Percentiles rank a stretch among this genome's conserved stretches.
These are phyloP conservation scores for Penicillium sp. DNA, from an alignment of 2,329 filamentous ascomycete species.

Conservation along the genomic window DNA sequence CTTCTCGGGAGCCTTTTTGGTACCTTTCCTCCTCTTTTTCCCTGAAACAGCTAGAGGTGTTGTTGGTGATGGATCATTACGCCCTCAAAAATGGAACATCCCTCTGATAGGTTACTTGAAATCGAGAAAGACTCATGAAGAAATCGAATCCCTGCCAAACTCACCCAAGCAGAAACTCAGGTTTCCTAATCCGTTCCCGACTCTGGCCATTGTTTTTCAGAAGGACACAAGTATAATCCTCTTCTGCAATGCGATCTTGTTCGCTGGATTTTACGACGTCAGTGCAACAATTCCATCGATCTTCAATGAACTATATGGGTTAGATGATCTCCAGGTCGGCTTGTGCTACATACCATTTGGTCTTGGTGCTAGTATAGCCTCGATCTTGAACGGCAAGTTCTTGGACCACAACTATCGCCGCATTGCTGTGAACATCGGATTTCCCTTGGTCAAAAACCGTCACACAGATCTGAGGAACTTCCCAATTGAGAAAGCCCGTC, in stretches of 20 bases:
- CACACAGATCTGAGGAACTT: conserved; percentile 45
- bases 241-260: conserved; percentile 42
- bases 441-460: conserved; percentile 38
- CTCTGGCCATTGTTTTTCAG: conserved; percentile 39
- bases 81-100: conserved; percentile 43
- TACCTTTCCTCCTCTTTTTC: conserved; percentile 41
- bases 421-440: conserved; percentile 35
- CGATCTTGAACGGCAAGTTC: conserved; percentile 44
- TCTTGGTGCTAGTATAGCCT: conserved; percentile 44
- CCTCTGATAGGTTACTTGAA: conserved; percentile 34
- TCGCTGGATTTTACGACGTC: conserved; percentile 49
- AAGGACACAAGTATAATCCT: conserved; percentile 44
- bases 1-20: conserved; percentile 43
- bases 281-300: conserved; percentile 44
- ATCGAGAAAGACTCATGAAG: conserved; percentile 28
- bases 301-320: conserved; percentile 42
- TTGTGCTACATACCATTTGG: conserved; percentile 51
- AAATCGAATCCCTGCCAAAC: conserved; percentile 7
- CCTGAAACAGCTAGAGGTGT: conserved; percentile 44
- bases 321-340: conserved; percentile 46
- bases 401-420: conserved; percentile 51
- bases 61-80: conserved; percentile 44
- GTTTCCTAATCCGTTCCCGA: conserved; percentile 45
- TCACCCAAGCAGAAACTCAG: conserved; percentile 27
- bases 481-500: conserved; percentile 49